Evolutionary conservation across 1,284 basidiomycete genomes (phyloP).

Genomic region (Boletus mariae): DNA sequence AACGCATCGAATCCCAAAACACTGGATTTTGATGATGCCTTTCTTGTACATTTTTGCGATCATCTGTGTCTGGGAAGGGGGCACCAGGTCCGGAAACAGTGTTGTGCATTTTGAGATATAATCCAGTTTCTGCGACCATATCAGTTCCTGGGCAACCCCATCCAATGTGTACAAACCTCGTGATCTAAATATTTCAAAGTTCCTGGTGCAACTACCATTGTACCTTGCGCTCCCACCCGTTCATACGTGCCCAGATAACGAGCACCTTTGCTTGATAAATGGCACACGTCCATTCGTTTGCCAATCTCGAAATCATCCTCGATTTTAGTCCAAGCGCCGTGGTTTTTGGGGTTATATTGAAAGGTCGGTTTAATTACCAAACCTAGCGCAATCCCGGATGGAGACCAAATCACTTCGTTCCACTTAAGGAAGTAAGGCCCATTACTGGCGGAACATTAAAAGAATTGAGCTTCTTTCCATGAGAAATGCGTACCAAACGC

Average conservation of each 20-base stretch:
- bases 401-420: slow-evolving; percentile 24
- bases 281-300: slow-evolving; percentile 23
- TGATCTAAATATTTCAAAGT: slow-evolving; percentile 9
- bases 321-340: slow-evolving; percentile 15
- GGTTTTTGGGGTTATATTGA: slow-evolving; percentile 27
- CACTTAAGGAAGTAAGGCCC: slow-evolving; percentile 11
- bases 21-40: slow-evolving; percentile 30
- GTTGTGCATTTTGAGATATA: slow-evolving; percentile 15
- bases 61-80: slow-evolving; percentile 28
- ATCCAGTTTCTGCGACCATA: slow-evolving; percentile 15
- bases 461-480: background rate
- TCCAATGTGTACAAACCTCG: slow-evolving; percentile 5
- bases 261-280: background rate
- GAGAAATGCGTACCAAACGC: slow-evolving; percentile 11
- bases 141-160: slow-evolving; percentile 1
- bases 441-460: slow-evolving; percentile 6
- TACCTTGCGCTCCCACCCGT: slow-evolving; percentile 8
- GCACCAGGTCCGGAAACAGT: slow-evolving; percentile 23
- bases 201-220: slow-evolving; percentile 15
- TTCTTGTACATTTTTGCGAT: slow-evolving; percentile 27
- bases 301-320: slow-evolving; percentile 10
- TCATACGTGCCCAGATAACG: slow-evolving; percentile 31
- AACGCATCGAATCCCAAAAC: slow-evolving; percentile 26
- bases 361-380: slow-evolving; percentile 24
- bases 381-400: slow-evolving; percentile 20